Evolutionary conservation across 345 rosid genomes (phyloP), one percentile per base, ranked within the genome.

Genomic region (Melastoma malabathricum): DNA sequence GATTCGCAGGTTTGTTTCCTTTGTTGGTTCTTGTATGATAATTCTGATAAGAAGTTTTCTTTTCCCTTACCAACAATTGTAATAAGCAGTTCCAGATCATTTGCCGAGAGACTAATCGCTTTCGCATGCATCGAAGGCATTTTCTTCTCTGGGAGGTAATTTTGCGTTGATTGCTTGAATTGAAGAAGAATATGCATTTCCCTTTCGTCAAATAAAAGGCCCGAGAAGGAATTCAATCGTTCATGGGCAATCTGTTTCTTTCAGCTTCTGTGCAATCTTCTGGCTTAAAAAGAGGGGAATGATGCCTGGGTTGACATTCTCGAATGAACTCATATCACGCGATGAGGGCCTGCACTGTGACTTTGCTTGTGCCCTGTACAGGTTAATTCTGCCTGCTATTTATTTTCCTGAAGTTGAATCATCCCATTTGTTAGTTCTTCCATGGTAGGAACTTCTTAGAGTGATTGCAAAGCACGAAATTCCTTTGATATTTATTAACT

Each of bases 211-310:
- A 27, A 27, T 27, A 27, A 27, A 27, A 27, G 31, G 6, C 31
- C 6, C 6, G 31, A 27, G 31, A 27, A 27, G 31, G 31, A 27
- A 44, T 54, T 54, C 10, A 41, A 13, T 47, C 13, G 23, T 23
- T 43, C 65, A 41, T 27, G 58, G n/a, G 49, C 51, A 13, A 13
- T 19, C 23, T 66, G 29, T 46, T 20, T 34, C 62, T 55, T 58
- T 46, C 85, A 89, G 97, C 74, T 89, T 89, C 68, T 89, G 96
- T 63, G 82, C 96, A 69, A 80, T 86, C 59, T 89, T 89, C 70
- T 83, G 96, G 96, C 90, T 89, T 46, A 86, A 89, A 66, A 89
- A 86, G 84, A 77, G 97, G 64, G 94, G 94, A 64, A 63, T 86
- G 56, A 86, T 89, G 97, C 94, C 97, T 4, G 97, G 96, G 58